A percentile compares a stretch with the other conserved stretches of the same genome.
phyloP scores from a whole-genome alignment of 805 yeast species.

The Starmerella apicola region DNA sequence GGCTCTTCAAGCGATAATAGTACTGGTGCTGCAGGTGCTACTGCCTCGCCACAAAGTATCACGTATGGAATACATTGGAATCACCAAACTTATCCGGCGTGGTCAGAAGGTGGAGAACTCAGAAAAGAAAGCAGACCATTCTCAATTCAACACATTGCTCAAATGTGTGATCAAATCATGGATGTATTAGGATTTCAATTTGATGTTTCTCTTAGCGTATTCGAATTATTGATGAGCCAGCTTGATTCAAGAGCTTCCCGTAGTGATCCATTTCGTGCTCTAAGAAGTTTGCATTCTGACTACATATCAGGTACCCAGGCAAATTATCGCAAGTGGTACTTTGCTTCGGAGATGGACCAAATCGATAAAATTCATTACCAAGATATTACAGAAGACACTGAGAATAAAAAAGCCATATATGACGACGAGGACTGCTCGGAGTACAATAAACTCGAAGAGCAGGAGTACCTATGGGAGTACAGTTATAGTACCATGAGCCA shows the following conservation, averaged over 20 bases:
- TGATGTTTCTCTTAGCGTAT: conserved; percentile 55
- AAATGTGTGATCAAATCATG: conserved; percentile 40
- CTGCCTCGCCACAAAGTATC: conserved; percentile 8
- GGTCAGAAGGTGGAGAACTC: conserved; percentile 43
- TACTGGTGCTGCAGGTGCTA: no score
- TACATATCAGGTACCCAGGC: conserved; percentile 62
- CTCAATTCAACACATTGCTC: conserved; percentile 37
- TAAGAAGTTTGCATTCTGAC: conserved; percentile 54
- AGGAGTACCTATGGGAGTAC: conserved; percentile 34
- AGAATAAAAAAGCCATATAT: background rate
- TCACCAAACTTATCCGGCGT: conserved; percentile 74
- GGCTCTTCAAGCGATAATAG: no score
- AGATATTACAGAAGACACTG: background rate
- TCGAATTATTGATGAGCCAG: conserved; percentile 47
- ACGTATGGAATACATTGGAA: conserved; percentile 21
- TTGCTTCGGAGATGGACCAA: conserved; percentile 57
- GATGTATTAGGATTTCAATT: conserved; percentile 55
- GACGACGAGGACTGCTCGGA: conserved; percentile 1
- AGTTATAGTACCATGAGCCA: conserved; percentile 41
- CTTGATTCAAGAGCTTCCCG: conserved; percentile 61
- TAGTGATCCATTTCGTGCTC: conserved; percentile 43
- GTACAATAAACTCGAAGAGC: conserved; percentile 39
- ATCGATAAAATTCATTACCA: conserved; percentile 22
- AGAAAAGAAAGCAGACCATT: conserved; percentile 14
- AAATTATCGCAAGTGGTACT: conserved; percentile 64